Evolutionary conservation across 805 yeast genomes (phyloP), one percentile per base, ranked within the genome.

Genomic region (Metschnikowia cubensis): DNA sequence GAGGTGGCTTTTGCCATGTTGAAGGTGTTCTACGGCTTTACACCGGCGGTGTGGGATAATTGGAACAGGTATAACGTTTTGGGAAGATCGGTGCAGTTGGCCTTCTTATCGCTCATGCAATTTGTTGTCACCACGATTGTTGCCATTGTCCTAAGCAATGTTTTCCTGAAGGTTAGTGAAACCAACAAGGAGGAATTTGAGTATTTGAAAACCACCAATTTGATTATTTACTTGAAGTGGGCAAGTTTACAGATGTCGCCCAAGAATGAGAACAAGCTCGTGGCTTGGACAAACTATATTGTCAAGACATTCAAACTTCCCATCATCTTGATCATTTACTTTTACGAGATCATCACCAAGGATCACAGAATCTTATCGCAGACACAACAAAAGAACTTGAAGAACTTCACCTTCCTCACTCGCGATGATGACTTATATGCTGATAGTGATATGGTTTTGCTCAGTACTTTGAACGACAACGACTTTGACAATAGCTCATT

Each of bases 31-130:
- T 80, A 79, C 59, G 84, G 84, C 0, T 80, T 76, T 59, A 80
- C 84, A 1, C 84, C 84, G 0, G 78, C 83, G 0, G 83, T 80
- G 3, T 80, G 84, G 84, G 69, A 71, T 42, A 76, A 74, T 48
- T 80, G 84, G 84, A 63, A 67, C 35, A 65, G 69, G 47, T 80
- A 76, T 56, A 73, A 79, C 37, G 54, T 64, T 1, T 59, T 79
- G 37, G 84, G 84, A 0, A 67, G 76, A 35, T 54, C 64, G n/a
- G 68, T 79, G 20, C 74, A 77, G 50, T 67, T 80, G 59, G 68
- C 76, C n/a, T 80, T 76, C 57, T 67, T 80, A 25, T 79, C 79
- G 52, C 67, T 80, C 53, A 76, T 78, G 47, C 83, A 80, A 50
- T 80, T 80, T 59, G 75, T 80, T 35, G 74, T 80, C 18, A 69